Percentiles rank a stretch among this genome's conserved stretches.
These are phyloP conservation scores for Sarocladium kiliense DNA, from an alignment of 2,329 filamentous ascomycete species.

Conservation along the genomic window DNA sequence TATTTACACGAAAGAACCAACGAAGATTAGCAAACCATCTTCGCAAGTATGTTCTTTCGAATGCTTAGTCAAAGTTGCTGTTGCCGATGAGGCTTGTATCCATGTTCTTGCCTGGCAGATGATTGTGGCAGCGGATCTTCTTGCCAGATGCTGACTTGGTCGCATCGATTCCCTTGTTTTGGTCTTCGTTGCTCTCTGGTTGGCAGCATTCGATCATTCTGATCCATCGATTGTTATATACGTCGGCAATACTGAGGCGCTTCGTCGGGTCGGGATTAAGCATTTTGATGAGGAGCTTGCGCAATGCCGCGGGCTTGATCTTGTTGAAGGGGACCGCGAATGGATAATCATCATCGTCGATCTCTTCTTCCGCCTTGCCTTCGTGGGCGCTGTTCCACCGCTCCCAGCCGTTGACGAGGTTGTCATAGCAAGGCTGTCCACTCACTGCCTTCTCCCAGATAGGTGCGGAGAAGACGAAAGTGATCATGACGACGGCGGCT, in stretches of 20 bases:
- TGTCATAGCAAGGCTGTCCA: constrained; percentile 55
- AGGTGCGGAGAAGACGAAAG: constrained; percentile 65
- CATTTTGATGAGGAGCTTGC: constrained; percentile 73
- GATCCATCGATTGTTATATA: constrained; percentile 67
- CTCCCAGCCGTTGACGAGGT: constrained; percentile 63
- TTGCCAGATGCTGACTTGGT: constrained; percentile 38
- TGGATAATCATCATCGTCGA: constrained; percentile 59
- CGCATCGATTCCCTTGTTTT: constrained; percentile 51
- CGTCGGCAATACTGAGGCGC: constrained; percentile 64
- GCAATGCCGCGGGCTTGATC: constrained; percentile 62
- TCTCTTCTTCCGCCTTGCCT: constrained; percentile 23
- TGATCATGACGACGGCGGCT: constrained; percentile 76
- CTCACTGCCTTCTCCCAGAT: constrained; percentile 68
- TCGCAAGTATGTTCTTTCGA: too few relatives aligned
- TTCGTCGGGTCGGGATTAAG: constrained; percentile 70
- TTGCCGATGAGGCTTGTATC: constrained; percentile 6
- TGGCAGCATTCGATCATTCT: constrained; percentile 76
- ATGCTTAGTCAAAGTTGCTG: constrained; percentile 5
- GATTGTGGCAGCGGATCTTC: constrained; percentile 56
- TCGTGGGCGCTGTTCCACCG: constrained; percentile 56
- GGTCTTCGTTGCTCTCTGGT: constrained; percentile 63
- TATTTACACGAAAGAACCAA: too few relatives aligned
- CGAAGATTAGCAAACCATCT: too few relatives aligned
- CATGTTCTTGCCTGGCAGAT: constrained; percentile 41
- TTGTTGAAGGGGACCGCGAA: constrained; percentile 60